Evolutionary conservation across 345 rosid genomes (phyloP).

Genomic region (Eucalyptus polybractea): DNA sequence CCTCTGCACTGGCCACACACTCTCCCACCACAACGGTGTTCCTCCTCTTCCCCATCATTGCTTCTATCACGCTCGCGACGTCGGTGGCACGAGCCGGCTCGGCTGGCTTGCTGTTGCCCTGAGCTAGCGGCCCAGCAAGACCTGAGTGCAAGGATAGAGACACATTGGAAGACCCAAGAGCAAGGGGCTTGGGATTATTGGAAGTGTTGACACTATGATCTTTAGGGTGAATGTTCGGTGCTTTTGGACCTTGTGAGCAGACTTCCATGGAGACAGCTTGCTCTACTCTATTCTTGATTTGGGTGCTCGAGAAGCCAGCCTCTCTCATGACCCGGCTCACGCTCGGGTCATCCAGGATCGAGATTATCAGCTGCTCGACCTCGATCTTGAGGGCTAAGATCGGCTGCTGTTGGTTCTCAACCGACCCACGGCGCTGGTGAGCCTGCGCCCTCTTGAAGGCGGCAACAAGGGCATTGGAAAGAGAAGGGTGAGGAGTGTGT

Average conservation of each 20-base stretch:
- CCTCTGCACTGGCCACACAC: constrained; percentile 21
- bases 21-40: constrained; percentile 46
- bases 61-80: constrained; percentile 23
- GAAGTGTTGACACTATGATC: not conserved
- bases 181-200: not conserved
- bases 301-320: constrained; percentile 70
- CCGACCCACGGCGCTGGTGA: constrained; percentile 66
- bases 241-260: constrained; percentile 5
- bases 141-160: constrained; percentile 6
- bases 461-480: constrained; percentile 63
- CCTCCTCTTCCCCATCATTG: constrained; percentile 22
- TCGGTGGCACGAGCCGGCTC: constrained; percentile 11
- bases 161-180: not conserved
- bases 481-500: constrained; percentile 29
- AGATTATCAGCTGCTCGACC: constrained; percentile 44
- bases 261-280: constrained; percentile 45
- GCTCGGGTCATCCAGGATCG: constrained; percentile 71
- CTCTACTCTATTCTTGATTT: constrained; percentile 46
- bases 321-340: constrained; percentile 78
- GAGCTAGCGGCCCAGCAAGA: constrained; percentile 1
- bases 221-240: not conserved
- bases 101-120: constrained; percentile 4
- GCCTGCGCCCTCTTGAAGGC: constrained; percentile 80
- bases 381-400: constrained; percentile 63
- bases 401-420: constrained; percentile 73